A percentile compares a stretch with the other conserved stretches of the same genome.
Conservation (phyloP, 768 basidiomycete species). For the Leccinum subgranulosum region DNA sequence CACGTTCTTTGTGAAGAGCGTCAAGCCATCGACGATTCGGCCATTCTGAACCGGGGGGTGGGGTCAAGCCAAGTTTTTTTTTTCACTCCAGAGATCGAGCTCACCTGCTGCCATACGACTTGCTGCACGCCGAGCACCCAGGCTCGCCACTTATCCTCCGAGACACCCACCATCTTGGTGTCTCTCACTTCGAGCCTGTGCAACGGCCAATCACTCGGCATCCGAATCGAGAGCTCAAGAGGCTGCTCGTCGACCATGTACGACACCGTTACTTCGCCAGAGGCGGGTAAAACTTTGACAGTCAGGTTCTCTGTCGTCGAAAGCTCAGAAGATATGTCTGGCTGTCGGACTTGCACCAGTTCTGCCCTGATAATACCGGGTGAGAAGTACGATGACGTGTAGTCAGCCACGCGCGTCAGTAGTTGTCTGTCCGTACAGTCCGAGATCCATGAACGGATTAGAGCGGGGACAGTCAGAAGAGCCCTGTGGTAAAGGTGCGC, state of each 20-base stretch:
- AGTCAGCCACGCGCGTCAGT: constrained; percentile 67
- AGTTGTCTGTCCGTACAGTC: constrained; percentile 90
- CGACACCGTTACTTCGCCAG: constrained; percentile 78
- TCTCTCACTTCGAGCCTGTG: constrained; percentile 87
- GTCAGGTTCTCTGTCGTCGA: constrained; percentile 69
- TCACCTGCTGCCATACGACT: constrained; percentile 81
- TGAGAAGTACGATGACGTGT: constrained; percentile 84
- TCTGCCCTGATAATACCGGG: constrained; percentile 84
- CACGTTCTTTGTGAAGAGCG: constrained; percentile 93
- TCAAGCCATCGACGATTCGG: constrained; percentile 81
- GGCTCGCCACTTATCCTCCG: constrained; percentile 86
- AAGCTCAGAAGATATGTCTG: constrained; percentile 51
- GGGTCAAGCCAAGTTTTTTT: neutral
- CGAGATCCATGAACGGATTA: constrained; percentile 82
- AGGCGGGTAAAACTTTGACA: constrained; percentile 68
- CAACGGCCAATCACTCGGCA: constrained; percentile 90
- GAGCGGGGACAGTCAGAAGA: constrained; percentile 76
- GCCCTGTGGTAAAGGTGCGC: constrained; percentile 90
- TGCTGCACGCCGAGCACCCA: constrained; percentile 95
- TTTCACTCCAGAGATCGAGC: constrained; percentile 21
- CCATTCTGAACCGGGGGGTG: constrained; percentile 60
- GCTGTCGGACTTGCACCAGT: constrained; percentile 65
- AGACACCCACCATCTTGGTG: constrained; percentile 78
- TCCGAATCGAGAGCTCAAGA: constrained; percentile 81
- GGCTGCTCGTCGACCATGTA: constrained; percentile 93